Evolutionary conservation across 2,329 filamentous ascomycete species (phyloP), one percentile per base, ranked within the genome.

Genomic region (Scleromitrula shiraiana): DNA sequence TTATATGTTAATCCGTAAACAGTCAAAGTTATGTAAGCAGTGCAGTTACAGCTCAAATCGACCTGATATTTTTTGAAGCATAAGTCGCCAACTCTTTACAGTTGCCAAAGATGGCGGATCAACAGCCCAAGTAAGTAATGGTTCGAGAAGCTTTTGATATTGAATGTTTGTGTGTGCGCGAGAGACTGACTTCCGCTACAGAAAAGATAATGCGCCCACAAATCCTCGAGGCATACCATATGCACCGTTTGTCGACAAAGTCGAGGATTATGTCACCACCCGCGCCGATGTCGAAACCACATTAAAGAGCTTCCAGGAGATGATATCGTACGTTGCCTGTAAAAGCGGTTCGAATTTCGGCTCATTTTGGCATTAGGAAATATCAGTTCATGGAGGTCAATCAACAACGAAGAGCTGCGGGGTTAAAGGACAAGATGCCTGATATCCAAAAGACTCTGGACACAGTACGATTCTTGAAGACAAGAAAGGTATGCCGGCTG

Each of bases 341-440:
- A 4, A 19, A 32, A 7, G 5, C n/a, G 8, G 22, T n/a, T 22
- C 9, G 14, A 38, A 22, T 14, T 19, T 20, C 26, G 24, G 30
- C 45, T 48, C 38, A 42, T 35, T 33, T 41, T 17, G 55, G 68
- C 62, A 64, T 66, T 64, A 95, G 89, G 59, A 98, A 98, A 76
- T 98, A 98, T 72, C 93, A 97, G 68, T 98, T 97, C 71, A 98
- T 98, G 93, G 89, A 97, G 70, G 75, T 85, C 65, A 97, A 95
- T 68, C 86, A 93, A 50, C 85, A 95, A 67, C 78, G 88, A 54
- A 80, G 93, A 40, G 83, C 86, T 45, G 74, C 77, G 4, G 89
- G 90, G 2, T 72, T 98, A 48, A 86, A 83, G 62, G 90, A 96
- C 63, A 98, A 97, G 73, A 89, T 98, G 57, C 93, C 93, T 0